phyloP scores from a whole-genome alignment of 2,329 filamentous ascomycete genomes.

The Phymatotrichopsis omnivora region DNA sequence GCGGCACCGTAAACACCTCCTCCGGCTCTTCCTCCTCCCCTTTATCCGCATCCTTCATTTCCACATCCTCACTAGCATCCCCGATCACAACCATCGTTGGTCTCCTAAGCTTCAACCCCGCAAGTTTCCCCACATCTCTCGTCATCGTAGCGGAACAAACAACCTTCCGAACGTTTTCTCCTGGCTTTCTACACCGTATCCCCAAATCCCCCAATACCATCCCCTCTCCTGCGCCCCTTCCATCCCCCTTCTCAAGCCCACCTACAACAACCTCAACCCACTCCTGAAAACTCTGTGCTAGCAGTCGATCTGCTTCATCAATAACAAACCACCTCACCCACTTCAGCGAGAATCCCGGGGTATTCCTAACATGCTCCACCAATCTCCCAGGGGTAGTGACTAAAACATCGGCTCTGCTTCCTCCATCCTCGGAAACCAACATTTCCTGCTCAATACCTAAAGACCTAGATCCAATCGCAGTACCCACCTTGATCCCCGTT shows the following conservation, averaged over 20 bases:
- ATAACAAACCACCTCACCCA: constrained; percentile 80
- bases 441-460: constrained; percentile 55
- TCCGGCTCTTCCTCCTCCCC: constrained; percentile 40
- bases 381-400: constrained; percentile 86
- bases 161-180: constrained; percentile 57
- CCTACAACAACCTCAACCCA: constrained; percentile 70
- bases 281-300: constrained; percentile 86
- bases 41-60: constrained; percentile 1
- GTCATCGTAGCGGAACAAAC: constrained; percentile 91
- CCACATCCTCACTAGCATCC: constrained; percentile 34
- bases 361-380: constrained; percentile 80
- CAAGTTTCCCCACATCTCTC: constrained; percentile 68
- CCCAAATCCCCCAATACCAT: constrained; percentile 14
- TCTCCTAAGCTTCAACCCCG: constrained; percentile 58
- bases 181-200: constrained; percentile 27
- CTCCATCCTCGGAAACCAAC: constrained; percentile 44
- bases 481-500: constrained; percentile 66
- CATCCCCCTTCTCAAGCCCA: constrained; percentile 40
- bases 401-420: constrained; percentile 72
- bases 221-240: background rate
- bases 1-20: constrained; percentile 44
- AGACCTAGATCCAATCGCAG: constrained; percentile 70
- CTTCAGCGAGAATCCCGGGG: constrained; percentile 67
- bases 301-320: constrained; percentile 84
- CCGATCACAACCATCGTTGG: constrained; percentile 71